These are phyloP conservation scores for Neonectria hederae DNA, from an alignment of 2,329 filamentous ascomycete species.

Conservation along the genomic window DNA sequence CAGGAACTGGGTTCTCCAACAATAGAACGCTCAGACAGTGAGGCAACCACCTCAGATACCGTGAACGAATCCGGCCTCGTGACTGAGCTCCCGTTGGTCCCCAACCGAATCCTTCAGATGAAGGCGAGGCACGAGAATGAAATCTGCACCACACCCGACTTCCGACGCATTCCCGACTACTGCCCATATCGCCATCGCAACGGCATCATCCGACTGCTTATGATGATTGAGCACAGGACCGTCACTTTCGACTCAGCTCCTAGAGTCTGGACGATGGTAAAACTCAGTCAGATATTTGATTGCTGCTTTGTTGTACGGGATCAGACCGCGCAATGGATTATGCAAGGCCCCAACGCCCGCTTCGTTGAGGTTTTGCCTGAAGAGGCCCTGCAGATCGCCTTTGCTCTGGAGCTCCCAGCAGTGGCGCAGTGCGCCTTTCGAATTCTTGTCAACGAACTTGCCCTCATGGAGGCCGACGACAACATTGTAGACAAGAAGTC, in stretches of 20 bases:
- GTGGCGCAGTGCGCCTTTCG: slow-evolving; percentile 62
- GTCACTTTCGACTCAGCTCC: slow-evolving; percentile 70
- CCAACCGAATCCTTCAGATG: slow-evolving; percentile 31
- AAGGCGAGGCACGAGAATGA: slow-evolving; percentile 35
- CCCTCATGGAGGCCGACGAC: slow-evolving; percentile 55
- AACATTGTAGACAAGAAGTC: background rate
- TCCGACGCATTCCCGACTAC: slow-evolving; percentile 64
- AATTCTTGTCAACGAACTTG: slow-evolving; percentile 71
- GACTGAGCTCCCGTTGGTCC: slow-evolving; percentile 1
- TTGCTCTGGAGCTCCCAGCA: slow-evolving; percentile 53
- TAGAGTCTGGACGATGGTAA: slow-evolving; percentile 73
- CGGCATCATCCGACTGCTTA: slow-evolving; percentile 70
- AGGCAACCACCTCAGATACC: no score
- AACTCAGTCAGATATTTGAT: slow-evolving; percentile 68
- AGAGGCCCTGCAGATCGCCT: slow-evolving; percentile 66
- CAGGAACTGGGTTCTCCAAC: background rate
- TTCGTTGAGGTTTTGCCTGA: slow-evolving; percentile 74
- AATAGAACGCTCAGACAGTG: background rate
- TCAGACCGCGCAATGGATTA: slow-evolving; percentile 67
- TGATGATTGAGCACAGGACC: slow-evolving; percentile 63
- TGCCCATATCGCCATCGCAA: slow-evolving; percentile 70
- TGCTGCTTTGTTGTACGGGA: slow-evolving; percentile 57
- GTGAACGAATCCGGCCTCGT: background rate
- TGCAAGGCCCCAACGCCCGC: slow-evolving; percentile 60
- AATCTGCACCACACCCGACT: slow-evolving; percentile 41